phyloP scores from a whole-genome alignment of 495 filamentous ascomycete genomes.

The Talaromyces ruber region DNA sequence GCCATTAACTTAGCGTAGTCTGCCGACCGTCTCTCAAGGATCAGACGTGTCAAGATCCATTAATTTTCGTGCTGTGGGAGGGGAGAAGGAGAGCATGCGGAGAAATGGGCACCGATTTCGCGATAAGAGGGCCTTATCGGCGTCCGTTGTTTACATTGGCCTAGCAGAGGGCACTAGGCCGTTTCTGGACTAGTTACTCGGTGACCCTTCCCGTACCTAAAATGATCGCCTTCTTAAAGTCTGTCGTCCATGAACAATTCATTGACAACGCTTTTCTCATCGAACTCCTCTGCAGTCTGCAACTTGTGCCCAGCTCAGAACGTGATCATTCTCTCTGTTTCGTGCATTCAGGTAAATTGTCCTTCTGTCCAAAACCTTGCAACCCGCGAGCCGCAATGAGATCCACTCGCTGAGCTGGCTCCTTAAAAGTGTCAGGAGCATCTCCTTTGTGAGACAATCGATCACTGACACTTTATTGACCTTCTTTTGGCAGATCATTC shows the following conservation, averaged over 20 bases:
- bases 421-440: not conserved
- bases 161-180: not conserved
- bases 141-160: not conserved
- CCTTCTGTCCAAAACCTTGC: not conserved
- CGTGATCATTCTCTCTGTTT: not conserved
- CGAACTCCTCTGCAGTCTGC: not conserved
- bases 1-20: slow-evolving; percentile 17
- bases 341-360: not conserved
- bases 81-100: not conserved
- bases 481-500: not conserved
- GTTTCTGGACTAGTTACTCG: not conserved
- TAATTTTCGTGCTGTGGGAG: not conserved
- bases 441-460: not conserved
- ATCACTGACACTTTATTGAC: not conserved
- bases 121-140: slow-evolving; percentile 3
- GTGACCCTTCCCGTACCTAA: not conserved
- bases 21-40: not conserved
- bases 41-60: not conserved
- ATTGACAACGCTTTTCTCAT: not conserved
- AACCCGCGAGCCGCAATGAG: not conserved
- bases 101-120: not conserved
- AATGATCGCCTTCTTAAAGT: not conserved
- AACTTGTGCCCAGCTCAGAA: not conserved
- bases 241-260: not conserved
- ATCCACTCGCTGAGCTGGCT: not conserved